A percentile compares a stretch with the other conserved stretches of the same genome.
Evolutionary conservation across 495 filamentous ascomycete genomes (phyloP).

Genomic region (Bacidia gigantensis): DNA sequence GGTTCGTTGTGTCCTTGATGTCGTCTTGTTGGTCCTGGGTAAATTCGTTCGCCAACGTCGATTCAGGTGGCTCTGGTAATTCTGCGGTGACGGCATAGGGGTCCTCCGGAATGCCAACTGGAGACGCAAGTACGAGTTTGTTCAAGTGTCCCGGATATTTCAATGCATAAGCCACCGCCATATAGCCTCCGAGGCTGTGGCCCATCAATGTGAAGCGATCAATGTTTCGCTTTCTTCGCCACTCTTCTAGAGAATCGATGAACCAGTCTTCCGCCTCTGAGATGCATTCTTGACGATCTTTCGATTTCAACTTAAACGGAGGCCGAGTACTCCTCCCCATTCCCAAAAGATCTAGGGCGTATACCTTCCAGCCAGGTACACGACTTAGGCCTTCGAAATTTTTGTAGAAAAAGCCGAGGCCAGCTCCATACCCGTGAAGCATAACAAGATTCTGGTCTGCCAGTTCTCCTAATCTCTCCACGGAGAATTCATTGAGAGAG

Average conservation of each 20-base stretch:
- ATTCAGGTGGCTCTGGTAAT: constrained; percentile 62
- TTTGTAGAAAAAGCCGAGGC: constrained; percentile 92
- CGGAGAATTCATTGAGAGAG: constrained; percentile 81
- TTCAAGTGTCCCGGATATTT: constrained; percentile 91
- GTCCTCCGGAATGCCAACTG: constrained; percentile 90
- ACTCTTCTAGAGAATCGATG: constrained; percentile 90
- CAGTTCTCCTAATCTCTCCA: constrained; percentile 68
- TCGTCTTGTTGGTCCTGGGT: constrained; percentile 55
- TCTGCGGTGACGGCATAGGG: constrained; percentile 75
- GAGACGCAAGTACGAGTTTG: constrained; percentile 88
- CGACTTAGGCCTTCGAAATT: constrained; percentile 83
- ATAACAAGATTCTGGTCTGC: constrained; percentile 82
- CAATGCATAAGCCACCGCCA: constrained; percentile 70
- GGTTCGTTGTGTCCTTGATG: constrained; percentile 26
- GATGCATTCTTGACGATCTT: constrained; percentile 68
- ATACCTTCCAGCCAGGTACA: constrained; percentile 70
- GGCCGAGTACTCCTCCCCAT: constrained; percentile 87
- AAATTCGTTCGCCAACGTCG: constrained; percentile 57
- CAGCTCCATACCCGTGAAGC: constrained; percentile 93
- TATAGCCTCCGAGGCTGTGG: constrained; percentile 87
- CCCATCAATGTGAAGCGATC: constrained; percentile 87
- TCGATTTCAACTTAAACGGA: constrained; percentile 67
- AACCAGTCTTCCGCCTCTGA: constrained; percentile 92
- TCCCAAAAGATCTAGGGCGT: constrained; percentile 81
- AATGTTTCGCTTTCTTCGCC: constrained; percentile 75